These are phyloP conservation scores for Serendipita sp. DNA, from an alignment of 768 basidiomycete genomes.

Conservation along the genomic window DNA sequence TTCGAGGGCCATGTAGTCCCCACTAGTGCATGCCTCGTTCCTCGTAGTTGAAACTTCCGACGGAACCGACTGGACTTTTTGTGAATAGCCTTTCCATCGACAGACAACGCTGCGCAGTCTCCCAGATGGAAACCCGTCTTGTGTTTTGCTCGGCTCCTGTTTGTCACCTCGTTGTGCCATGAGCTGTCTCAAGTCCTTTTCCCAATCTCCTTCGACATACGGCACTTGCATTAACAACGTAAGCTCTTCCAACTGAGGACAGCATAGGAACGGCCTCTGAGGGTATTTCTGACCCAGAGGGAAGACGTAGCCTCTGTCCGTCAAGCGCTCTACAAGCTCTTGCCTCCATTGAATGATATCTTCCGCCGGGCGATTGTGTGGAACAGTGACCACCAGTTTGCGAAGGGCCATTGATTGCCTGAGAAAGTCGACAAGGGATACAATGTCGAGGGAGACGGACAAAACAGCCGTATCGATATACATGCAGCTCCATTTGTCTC, in stretches of 20 bases:
- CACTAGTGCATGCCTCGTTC: too few species aligned
- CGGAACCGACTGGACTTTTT: not conserved
- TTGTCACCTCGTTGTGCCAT: not conserved
- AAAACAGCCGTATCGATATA: not conserved
- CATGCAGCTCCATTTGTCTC: not conserved
- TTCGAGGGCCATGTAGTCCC: too few species aligned
- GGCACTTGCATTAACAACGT: not conserved
- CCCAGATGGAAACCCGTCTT: not conserved
- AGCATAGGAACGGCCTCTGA: not conserved
- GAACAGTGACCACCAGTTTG: not conserved
- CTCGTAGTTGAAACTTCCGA: not conserved
- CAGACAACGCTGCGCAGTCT: not conserved
- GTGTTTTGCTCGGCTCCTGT: not conserved
- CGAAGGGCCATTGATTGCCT: not conserved
- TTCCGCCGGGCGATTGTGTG: not conserved
- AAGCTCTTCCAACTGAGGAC: not conserved
- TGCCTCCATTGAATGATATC: not conserved
- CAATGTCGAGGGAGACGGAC: not conserved
- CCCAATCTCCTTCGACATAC: not conserved
- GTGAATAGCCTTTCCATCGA: not conserved
- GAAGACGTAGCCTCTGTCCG: not conserved
- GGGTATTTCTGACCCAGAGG: not conserved
- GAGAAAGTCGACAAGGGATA: not conserved
- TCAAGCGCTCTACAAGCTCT: not conserved
- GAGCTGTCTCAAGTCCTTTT: not conserved